Evolutionary conservation across 2,329 filamentous ascomycete species (phyloP).

Genomic region (Colletotrichum magnum): DNA sequence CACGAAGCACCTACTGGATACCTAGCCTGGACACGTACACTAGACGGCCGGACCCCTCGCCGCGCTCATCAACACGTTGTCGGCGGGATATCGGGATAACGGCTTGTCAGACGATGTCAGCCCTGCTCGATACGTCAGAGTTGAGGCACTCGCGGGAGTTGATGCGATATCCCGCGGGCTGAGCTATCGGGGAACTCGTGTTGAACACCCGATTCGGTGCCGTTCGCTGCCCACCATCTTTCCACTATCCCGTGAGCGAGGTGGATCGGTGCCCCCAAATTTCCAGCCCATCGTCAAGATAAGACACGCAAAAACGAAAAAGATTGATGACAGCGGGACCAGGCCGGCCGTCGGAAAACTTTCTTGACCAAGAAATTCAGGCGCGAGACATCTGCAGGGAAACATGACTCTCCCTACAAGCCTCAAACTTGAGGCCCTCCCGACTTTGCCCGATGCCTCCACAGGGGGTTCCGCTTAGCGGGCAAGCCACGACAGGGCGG

Average conservation of each 20-base stretch:
- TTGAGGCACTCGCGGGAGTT: conserved; percentile 13
- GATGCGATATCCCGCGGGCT: conserved; percentile 15
- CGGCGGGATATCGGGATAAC: conserved; percentile 22
- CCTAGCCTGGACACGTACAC: no score
- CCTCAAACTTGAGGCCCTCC: conserved; percentile 29
- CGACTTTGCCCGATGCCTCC: conserved; percentile 39
- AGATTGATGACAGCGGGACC: conserved; percentile 3
- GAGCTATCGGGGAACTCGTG: conserved; percentile 20
- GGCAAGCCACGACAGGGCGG: conserved; percentile 28
- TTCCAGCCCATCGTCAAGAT: conserved; percentile 24
- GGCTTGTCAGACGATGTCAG: conserved; percentile 7
- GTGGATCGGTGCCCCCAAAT: conserved; percentile 33
- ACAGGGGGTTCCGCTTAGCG: conserved; percentile 37
- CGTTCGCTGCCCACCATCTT: conserved; percentile 30
- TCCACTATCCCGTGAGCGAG: conserved; percentile 18
- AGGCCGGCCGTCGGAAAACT: neutral
- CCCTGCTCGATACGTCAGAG: conserved; percentile 19
- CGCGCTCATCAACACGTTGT: neutral
- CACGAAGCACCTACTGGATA: conserved; percentile 18
- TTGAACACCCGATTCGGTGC: conserved; percentile 31
- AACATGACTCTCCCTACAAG: conserved; percentile 39
- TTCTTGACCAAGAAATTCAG: neutral
- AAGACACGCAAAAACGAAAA: conserved; percentile 13
- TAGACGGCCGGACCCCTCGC: no score
- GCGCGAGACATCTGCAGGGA: conserved; percentile 27